Percentiles rank a stretch among this genome's conserved stretches.
phyloP scores from a whole-genome alignment of 2,329 filamentous ascomycete genomes.

The Epichloe amarillans region DNA sequence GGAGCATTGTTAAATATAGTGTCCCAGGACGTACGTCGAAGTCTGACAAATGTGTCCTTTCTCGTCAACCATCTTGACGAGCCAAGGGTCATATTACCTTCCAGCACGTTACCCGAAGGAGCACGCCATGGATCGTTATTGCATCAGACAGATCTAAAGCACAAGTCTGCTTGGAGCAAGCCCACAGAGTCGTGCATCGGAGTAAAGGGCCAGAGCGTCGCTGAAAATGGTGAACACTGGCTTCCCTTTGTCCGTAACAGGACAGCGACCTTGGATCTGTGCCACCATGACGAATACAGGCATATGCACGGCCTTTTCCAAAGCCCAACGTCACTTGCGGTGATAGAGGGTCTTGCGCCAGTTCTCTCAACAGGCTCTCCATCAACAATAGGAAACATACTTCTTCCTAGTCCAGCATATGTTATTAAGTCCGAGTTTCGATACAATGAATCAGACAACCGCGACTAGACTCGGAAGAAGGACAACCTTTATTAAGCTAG shows the following conservation, averaged over 20 bases:
- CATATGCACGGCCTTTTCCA: conserved; percentile 30
- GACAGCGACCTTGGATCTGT: neutral
- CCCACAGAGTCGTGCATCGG: neutral
- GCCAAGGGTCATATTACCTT: conserved; percentile 25
- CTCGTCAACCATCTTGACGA: conserved; percentile 36
- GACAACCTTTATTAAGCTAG: conserved; percentile 44
- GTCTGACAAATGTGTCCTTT: conserved; percentile 26
- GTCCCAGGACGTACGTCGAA: conserved; percentile 8
- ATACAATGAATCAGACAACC: conserved; percentile 28
- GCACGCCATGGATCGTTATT: too few relatives aligned
- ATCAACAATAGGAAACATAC: conserved; percentile 36
- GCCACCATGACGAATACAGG: neutral
- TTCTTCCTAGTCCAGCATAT: conserved; percentile 39
- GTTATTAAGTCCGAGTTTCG: conserved; percentile 21
- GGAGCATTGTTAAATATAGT: conserved; percentile 10
- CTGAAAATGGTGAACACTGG: neutral
- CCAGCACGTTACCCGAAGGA: neutral
- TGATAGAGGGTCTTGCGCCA: too few relatives aligned
- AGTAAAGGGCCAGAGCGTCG: neutral
- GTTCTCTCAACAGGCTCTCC: conserved; percentile 30
- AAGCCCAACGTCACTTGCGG: conserved; percentile 21
- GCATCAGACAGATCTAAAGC: neutral
- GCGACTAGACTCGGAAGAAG: neutral
- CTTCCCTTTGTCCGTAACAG: neutral
- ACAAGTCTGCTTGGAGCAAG: neutral